Evolutionary conservation across 1,284 basidiomycete genomes (phyloP), one percentile per base, ranked within the genome.

Genomic region (Ustilago tritici): DNA sequence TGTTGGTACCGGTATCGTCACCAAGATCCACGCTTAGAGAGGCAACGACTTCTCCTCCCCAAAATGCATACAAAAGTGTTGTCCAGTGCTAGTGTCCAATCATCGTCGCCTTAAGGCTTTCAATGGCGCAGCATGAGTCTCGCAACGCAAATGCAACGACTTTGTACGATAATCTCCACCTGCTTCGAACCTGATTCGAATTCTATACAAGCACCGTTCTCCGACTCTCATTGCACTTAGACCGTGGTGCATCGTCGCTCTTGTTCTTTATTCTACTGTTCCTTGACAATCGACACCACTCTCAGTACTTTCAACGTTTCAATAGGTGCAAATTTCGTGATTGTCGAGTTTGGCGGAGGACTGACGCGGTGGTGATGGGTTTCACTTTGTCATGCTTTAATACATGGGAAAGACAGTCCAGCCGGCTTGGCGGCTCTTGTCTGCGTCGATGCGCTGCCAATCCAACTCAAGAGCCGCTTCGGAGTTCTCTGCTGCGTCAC

Each of bases 1-100:
- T 43, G 83, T 85, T 65, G 84, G 83, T 47, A 85, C 84, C 11
- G 84, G 84, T 60, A 82, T 85, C 65, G 82, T 85, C 46, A 83
- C 84, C 73, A 65, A 82, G 76, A 81, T 84, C 65, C 66, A 78
- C 32, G 74, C 63, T n/a, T 82, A 78, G 61, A 50, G 28, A 62
- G 12, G 5, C 11, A 32, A 34, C 56, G 4, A 34, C n/a, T 23
- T n/a, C 9, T 38, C 49, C 17, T 23, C 28, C 17, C 67, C 64
- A 59, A 71, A 65, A 50, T 34, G 49, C 63, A 59, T 28, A 56
- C 59, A 7, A 19, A 52, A 64, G 60, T 56, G 28, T 53, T 23
- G 28, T 47, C 32, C n/a, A 34, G 17, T 15, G 31, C n/a, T 32
- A 47, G 32, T 31, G 14, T 17, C 36, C 17, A 32, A 34, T n/a